Conservation (phyloP, 2,329 filamentous ascomycete species). For the Fusarium globosum region DNA sequence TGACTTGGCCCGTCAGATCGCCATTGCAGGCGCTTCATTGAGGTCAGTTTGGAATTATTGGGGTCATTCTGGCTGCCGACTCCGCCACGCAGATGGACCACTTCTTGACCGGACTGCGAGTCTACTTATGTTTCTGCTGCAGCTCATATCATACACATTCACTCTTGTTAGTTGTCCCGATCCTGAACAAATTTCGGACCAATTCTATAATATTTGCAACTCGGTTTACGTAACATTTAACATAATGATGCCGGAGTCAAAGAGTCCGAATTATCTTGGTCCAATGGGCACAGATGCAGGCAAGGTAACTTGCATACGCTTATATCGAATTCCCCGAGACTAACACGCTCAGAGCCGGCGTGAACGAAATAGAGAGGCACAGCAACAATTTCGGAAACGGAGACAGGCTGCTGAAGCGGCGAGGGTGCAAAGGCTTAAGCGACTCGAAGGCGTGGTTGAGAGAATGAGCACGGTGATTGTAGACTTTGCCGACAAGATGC, state of each 20-base stretch:
- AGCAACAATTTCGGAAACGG: conserved; percentile 18
- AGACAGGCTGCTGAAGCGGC: conserved; percentile 9
- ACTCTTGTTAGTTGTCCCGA: neutral
- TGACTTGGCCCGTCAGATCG: neutral
- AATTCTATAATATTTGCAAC: too few species aligned
- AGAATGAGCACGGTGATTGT: conserved; percentile 17
- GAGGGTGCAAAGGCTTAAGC: neutral
- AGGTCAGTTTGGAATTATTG: too few species aligned
- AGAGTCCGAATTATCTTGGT: neutral
- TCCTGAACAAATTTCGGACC: neutral
- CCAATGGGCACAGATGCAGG: neutral
- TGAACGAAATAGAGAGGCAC: conserved; percentile 22
- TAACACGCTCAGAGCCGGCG: conserved; percentile 3
- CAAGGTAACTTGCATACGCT: neutral
- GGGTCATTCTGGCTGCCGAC: neutral
- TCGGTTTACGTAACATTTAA: neutral
- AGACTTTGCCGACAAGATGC: conserved; percentile 11
- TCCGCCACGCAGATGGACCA: neutral
- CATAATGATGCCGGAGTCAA: neutral
- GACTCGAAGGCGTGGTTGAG: conserved; percentile 7
- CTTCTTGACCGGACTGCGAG: neutral
- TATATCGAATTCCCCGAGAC: neutral
- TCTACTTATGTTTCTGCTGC: neutral
- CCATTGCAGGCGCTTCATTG: neutral
- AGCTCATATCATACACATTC: neutral